Base-by-base conservation (phyloP, 371 early-diverging fungal genomes). In the Mortierella sp. region DNA sequence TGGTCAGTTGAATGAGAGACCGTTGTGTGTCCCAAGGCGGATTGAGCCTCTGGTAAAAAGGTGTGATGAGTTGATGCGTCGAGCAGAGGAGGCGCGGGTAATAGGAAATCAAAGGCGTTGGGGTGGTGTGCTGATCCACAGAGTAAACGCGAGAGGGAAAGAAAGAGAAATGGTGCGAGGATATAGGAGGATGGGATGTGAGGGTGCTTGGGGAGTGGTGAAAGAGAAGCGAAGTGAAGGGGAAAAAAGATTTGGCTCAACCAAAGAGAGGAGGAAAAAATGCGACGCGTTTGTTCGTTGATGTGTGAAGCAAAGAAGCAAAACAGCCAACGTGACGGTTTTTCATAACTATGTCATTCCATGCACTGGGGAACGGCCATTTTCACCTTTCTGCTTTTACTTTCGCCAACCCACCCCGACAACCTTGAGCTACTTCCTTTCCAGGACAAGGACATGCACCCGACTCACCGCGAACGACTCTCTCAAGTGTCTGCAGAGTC, bases 401-500 rank as follows among this genome's bases (percentile, higher is more conserved):
- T 65, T 19, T 16, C 31, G 16, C 34, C 31, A 19, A 63, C 63
- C 34, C 34, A 63, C 34, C 38, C 38, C 38, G 42, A 34, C 42
- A 24, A 31, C 24, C 50, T 21, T 47, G 11, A 7, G 24, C 24
- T 9, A 26, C 65, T 47, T 10, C 24, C 65, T 63, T 3, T 0
- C 38, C 11, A 50, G 42, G 50, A 76, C 31, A n/a, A 68, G 68
- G 50, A 50, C n/a, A 55, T 74, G 74, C 45, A 34, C 47, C 74
- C 50, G 42, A 65, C 79, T n/a, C 54, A 42, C 42, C 68, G 63
- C 63, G 42, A 72, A 72, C 73, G 80, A 19, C 79, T 86, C 26
- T 34, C 73, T 19, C 78, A 82, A 63, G 70, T 86, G 50, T 70
- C 50, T 47, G 75, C 80, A 60, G 82, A 86, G 72, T 78, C 82